Base-by-base conservation (phyloP, 2,329 filamentous ascomycete genomes). In the Xenoacremonium recifei region DNA sequence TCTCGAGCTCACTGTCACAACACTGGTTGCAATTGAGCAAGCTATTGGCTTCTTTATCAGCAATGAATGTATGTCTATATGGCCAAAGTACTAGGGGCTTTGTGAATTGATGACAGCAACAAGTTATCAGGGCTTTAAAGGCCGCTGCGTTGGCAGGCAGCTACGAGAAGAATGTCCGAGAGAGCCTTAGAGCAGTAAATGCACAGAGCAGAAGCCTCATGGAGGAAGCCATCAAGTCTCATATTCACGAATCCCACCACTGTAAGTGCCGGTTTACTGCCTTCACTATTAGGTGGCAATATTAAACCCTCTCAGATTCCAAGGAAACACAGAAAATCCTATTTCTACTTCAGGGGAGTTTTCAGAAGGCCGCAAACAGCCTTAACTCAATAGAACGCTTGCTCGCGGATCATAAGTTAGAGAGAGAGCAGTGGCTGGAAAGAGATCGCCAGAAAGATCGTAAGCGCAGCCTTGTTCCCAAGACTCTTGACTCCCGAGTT, bases 21-120 rank as follows among this genome's bases (percentile, higher is more conserved):
- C 30, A 4, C 21, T 45, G 4, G 13, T 37, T 4, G 38, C 42
- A 4, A 30, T 40, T 9, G 42, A 45, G 15, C 18, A 21, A 13
- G 42, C 37, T 2, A 40, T 45, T 35, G 42, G 38, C 5, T 45
- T 45, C 17, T 45, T 45, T 15, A 25, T 45, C 11, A 40, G 33
- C 16, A 40, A 35, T 21, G 37, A 35, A 16, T 35, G 42, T 40
- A 20, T 13, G 37, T 33, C 23, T 27, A 9, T 13, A 9, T 27
- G 9, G 13, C 23, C 23, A 27, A 27, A 9, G 23, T 13, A 27
- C 23, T 27, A 13, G 9, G 9, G 23, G 9, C 9, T 27, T 27
- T 9, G 13, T 27, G 23, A 9, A 9, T 27, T 27, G 23, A 27
- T 13, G 23, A 27, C 23, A 34, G 19, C 15, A 40, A n/a, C n/a